Evolutionary conservation across 805 yeast genomes (phyloP), one percentile per base, ranked within the genome.

Genomic region (Candida boleticola): DNA sequence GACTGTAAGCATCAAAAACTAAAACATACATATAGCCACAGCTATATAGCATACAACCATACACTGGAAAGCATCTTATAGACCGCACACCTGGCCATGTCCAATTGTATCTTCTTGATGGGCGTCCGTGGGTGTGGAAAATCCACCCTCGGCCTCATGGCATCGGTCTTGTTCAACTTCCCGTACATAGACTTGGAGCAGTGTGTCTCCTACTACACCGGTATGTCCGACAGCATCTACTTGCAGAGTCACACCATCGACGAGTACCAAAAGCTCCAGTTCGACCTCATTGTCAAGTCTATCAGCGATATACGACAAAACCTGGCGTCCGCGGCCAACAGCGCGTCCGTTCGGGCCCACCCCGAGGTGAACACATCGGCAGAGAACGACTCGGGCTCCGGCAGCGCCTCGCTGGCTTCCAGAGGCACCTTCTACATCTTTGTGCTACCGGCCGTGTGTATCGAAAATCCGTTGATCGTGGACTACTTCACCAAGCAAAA

Each of bases 41-140:
- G n/a, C n/a, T n/a, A n/a, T n/a, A n/a, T n/a, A n/a, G n/a, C n/a
- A n/a, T n/a, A n/a, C n/a, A n/a, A n/a, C n/a, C n/a, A n/a, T n/a
- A n/a, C n/a, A n/a, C n/a, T n/a, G n/a, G n/a, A n/a, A n/a, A n/a
- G n/a, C n/a, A n/a, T n/a, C n/a, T n/a, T n/a, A n/a, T n/a, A n/a
- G n/a, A n/a, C n/a, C n/a, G n/a, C n/a, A n/a, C n/a, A n/a, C n/a
- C n/a, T n/a, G n/a, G n/a, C 16, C 4, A 33, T 33, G 32, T 25
- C 39, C 3, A 29, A 27, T 10, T 30, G 29, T 13, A 39, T 49
- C 17, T 45, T 51, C 9, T 39, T 52, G 10, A 44, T 48, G 3
- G 55, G 55, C 9, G 43, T 50, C 10, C 44, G 55, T 31, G 55
- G 55, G 3, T 52, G 45, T 13, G 55, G 55, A 6, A 52, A 48